Conservation (phyloP, 768 basidiomycete species). For the Lentinula guzmanii region DNA sequence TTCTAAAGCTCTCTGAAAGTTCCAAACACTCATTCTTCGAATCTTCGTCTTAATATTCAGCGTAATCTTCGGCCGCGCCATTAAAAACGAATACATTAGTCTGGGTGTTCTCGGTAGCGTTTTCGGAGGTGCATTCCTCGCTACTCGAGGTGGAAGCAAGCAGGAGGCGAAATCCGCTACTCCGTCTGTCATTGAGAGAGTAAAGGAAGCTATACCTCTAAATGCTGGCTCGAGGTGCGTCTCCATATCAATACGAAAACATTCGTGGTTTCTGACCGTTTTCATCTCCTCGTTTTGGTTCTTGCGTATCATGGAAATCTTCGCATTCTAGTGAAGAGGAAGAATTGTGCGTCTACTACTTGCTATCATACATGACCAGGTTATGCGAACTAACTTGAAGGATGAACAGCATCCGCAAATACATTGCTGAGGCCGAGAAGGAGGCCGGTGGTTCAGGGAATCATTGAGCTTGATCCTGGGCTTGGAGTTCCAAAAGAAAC, state of each 20-base stretch:
- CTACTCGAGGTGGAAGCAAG: constrained; percentile 53
- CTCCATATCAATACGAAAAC: neutral
- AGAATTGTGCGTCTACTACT: constrained; percentile 57
- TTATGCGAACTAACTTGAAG: constrained; percentile 37
- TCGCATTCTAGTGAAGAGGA: constrained; percentile 64
- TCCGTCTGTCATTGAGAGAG: constrained; percentile 44
- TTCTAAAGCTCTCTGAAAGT: neutral
- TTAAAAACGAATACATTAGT: constrained; percentile 79
- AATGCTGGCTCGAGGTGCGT: constrained; percentile 67
- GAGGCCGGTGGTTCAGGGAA: constrained; percentile 34
- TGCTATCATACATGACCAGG: constrained; percentile 13
- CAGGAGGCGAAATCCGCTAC: constrained; percentile 32
- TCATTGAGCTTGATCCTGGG: constrained; percentile 25
- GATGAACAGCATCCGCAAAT: constrained; percentile 69
- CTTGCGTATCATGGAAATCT: neutral
- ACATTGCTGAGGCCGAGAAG: constrained; percentile 80
- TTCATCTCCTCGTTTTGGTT: constrained; percentile 7
- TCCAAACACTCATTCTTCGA: neutral
- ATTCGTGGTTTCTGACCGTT: neutral
- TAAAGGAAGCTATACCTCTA: constrained; percentile 59
- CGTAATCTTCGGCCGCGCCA: constrained; percentile 70
- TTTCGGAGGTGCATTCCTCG: constrained; percentile 47
- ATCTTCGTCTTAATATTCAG: constrained; percentile 25
- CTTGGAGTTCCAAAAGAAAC: neutral
- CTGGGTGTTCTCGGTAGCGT: constrained; percentile 57